Conservation (phyloP, 2,329 filamentous ascomycete genomes). For the Colletotrichum chrysophilum region DNA sequence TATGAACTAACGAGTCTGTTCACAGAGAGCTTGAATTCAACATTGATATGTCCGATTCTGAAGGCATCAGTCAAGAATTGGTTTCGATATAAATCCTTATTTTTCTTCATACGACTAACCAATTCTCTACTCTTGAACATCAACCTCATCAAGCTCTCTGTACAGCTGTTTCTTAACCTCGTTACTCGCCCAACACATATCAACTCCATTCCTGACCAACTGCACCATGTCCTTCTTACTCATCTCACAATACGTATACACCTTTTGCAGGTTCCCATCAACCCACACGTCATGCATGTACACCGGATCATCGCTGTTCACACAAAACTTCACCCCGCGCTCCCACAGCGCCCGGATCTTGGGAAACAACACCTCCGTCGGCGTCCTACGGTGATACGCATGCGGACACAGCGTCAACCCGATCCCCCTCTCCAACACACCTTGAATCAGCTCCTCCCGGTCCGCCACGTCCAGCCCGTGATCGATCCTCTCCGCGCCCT, state of each 20-base stretch:
- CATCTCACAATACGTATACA: constrained; percentile 44
- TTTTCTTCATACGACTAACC: too few species aligned
- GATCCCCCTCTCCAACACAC: constrained; percentile 61
- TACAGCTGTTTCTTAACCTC: constrained; percentile 36
- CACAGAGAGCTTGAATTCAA: too few species aligned
- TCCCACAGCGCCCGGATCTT: constrained; percentile 66
- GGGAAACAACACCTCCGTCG: constrained; percentile 45
- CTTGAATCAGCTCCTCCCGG: constrained; percentile 62
- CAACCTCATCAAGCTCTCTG: constrained; percentile 27
- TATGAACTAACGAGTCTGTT: too few species aligned
- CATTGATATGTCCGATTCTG: too few species aligned
- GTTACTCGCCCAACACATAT: constrained; percentile 51
- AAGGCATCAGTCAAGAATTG: too few species aligned
- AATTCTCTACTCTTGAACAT: not conserved
- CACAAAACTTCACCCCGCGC: constrained; percentile 68
- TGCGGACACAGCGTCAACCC: constrained; percentile 74
- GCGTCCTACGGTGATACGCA: constrained; percentile 45
- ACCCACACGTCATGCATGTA: constrained; percentile 63
- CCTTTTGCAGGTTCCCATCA: constrained; percentile 49
- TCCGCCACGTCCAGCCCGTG: constrained; percentile 73
- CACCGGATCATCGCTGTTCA: constrained; percentile 77
- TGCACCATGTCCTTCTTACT: constrained; percentile 45
- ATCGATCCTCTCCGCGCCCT: constrained; percentile 70
- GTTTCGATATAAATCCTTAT: too few species aligned
- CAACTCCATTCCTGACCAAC: constrained; percentile 45